These are phyloP conservation scores for Fusarium buharicum DNA, from an alignment of 2,329 filamentous ascomycete species.

Conservation along the genomic window DNA sequence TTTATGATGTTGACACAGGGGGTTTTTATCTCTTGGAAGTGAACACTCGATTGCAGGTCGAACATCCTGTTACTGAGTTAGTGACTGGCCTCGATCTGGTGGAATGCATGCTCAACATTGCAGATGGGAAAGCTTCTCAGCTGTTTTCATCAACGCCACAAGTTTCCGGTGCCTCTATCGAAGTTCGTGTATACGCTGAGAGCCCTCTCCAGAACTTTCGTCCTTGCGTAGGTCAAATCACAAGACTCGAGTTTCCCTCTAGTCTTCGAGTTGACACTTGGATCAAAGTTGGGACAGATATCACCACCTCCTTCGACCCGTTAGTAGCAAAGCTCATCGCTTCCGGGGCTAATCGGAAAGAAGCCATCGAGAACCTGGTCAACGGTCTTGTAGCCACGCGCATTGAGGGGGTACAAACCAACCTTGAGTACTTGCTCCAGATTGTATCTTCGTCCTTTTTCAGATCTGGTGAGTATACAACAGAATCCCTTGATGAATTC, in stretches of 20 bases:
- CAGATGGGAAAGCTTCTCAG: slow-evolving; percentile 17
- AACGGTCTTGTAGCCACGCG: slow-evolving; percentile 64
- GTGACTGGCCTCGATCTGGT: slow-evolving; percentile 80
- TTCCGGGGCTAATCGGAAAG: slow-evolving; percentile 65
- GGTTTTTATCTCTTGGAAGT: slow-evolving; percentile 61
- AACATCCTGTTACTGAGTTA: slow-evolving; percentile 72
- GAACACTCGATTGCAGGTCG: slow-evolving; percentile 61
- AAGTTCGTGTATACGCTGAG: slow-evolving; percentile 56
- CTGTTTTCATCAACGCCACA: slow-evolving; percentile 26
- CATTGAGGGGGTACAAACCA: slow-evolving; percentile 50
- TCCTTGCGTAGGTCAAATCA: slow-evolving; percentile 68
- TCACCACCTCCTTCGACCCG: slow-evolving; percentile 80
- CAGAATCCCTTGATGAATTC: slow-evolving; percentile 50
- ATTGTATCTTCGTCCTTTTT: slow-evolving; percentile 47
- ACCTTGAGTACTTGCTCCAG: slow-evolving; percentile 49
- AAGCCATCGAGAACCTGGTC: slow-evolving; percentile 71
- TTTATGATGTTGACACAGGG: slow-evolving; percentile 52
- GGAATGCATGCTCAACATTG: slow-evolving; percentile 57
- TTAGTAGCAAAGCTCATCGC: slow-evolving; percentile 82
- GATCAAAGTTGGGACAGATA: slow-evolving; percentile 74
- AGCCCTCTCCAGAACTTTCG: slow-evolving; percentile 68
- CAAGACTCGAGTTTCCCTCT: slow-evolving; percentile 65
- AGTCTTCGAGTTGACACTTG: slow-evolving; percentile 71
- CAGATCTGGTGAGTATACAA: slow-evolving; percentile 46
- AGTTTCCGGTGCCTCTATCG: slow-evolving; percentile 49